phyloP scores from a whole-genome alignment of 305 asterid species.

The Rubia occidens region DNA sequence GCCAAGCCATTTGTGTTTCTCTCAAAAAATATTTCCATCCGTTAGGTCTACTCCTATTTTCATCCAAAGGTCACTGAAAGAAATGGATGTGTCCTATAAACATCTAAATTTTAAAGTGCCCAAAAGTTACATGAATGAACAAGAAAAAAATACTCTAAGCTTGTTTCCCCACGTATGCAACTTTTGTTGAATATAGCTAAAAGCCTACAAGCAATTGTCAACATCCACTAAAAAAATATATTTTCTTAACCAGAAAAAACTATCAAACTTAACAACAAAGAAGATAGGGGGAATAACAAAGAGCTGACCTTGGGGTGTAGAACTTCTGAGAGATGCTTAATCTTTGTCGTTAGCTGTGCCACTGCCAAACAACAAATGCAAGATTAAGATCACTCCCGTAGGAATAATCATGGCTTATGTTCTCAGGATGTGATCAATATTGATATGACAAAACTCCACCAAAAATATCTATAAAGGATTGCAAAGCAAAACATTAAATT shows the following conservation, averaged over 20 bases:
- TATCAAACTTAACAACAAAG: not conserved
- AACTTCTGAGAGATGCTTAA: conserved; percentile 53
- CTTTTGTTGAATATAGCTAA: not conserved
- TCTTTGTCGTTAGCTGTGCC: conserved; percentile 85
- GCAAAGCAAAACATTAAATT: not conserved
- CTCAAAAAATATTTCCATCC: too few relatives aligned
- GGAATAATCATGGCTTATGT: not conserved
- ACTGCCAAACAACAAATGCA: conserved; percentile 34
- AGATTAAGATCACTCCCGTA: not conserved
- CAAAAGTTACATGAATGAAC: too few relatives aligned
- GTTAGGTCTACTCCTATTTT: too few relatives aligned
- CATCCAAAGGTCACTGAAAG: too few relatives aligned
- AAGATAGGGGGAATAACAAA: not conserved
- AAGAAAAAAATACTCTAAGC: too few relatives aligned
- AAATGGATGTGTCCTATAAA: too few relatives aligned
- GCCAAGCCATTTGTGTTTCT: too few relatives aligned
- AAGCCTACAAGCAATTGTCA: not conserved
- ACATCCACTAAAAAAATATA: not conserved
- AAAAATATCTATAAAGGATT: not conserved
- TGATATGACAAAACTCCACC: not conserved
- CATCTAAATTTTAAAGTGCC: too few relatives aligned
- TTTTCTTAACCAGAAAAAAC: not conserved
- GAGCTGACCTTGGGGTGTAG: conserved; percentile 61
- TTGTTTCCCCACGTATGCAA: too few relatives aligned
- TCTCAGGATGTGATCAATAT: not conserved